Conservation (phyloP, 352 stramenopile genomes). For the Globisporangium barbulae region DNA sequence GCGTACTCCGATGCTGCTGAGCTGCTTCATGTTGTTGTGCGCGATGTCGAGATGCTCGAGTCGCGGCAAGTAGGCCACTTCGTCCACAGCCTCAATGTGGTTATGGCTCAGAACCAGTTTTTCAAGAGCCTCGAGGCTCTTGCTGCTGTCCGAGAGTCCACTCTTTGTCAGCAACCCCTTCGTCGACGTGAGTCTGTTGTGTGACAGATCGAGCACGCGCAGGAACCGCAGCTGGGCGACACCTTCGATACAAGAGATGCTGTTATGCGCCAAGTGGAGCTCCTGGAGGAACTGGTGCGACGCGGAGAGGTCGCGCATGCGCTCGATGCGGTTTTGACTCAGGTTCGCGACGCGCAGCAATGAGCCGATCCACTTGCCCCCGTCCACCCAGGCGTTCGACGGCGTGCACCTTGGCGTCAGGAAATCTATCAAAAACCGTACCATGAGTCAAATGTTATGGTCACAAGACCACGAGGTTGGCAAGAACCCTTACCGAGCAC, state of each 20-base stretch:
- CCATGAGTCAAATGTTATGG: background rate
- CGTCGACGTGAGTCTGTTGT: constrained; percentile 55
- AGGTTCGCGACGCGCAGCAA: constrained; percentile 53
- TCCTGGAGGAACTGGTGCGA: constrained; percentile 67
- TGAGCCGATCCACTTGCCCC: constrained; percentile 58
- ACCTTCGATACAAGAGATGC: constrained; percentile 46
- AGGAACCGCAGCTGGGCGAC: constrained; percentile 56
- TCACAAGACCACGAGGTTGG: background rate
- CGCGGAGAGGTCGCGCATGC: constrained; percentile 43
- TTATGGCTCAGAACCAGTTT: constrained; percentile 56
- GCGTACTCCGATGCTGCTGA: constrained; percentile 47
- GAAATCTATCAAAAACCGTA: constrained; percentile 39
- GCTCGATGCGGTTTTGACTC: constrained; percentile 46
- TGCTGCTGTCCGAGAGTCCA: background rate
- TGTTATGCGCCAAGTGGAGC: constrained; percentile 57
- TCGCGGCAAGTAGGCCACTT: constrained; percentile 41
- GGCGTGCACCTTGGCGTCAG: constrained; percentile 54
- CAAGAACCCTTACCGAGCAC: constrained; percentile 25
- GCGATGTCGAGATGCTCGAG: constrained; percentile 49
- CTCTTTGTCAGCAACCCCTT: constrained; percentile 24
- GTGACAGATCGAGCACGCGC: constrained; percentile 61
- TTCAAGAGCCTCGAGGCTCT: constrained; percentile 42
- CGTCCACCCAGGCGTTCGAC: constrained; percentile 50
- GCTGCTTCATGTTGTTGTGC: constrained; percentile 45
- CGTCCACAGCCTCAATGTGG: constrained; percentile 41